Evolutionary conservation across 768 basidiomycete genomes (phyloP).

Genomic region (Hypholoma fasciculare): DNA sequence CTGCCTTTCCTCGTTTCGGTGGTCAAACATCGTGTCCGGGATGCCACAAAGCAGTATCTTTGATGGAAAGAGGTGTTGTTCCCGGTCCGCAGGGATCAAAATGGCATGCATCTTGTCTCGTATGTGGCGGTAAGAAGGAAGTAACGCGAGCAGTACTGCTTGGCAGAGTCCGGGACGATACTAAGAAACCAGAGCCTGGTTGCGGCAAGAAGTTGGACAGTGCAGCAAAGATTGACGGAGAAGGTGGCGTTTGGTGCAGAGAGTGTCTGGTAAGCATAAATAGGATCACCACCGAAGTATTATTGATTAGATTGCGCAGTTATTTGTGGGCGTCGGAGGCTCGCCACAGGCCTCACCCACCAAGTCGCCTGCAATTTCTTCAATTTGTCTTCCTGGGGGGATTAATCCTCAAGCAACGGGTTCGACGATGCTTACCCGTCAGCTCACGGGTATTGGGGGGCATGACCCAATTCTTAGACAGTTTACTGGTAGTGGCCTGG

Average conservation of each 20-base stretch:
- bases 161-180: slow-evolving; percentile 42
- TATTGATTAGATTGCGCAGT: no score
- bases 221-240: slow-evolving; percentile 70
- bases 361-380: slow-evolving; percentile 42
- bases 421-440: slow-evolving; percentile 70
- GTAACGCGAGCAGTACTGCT: slow-evolving; percentile 30
- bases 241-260: slow-evolving; percentile 79
- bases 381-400: slow-evolving; percentile 37
- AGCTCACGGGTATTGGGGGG: slow-evolving; percentile 65
- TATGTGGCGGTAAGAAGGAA: slow-evolving; percentile 77
- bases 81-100: slow-evolving; percentile 80
- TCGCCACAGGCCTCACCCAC: slow-evolving; percentile 56
- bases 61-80: slow-evolving; percentile 85
- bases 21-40: slow-evolving; percentile 68
- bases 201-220: slow-evolving; percentile 86
- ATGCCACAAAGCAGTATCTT: slow-evolving; percentile 70
- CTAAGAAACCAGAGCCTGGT: slow-evolving; percentile 63
- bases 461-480: slow-evolving; percentile 48
- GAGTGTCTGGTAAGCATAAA: slow-evolving; percentile 71
- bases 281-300: no score
- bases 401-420: slow-evolving; percentile 64
- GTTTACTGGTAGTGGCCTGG: slow-evolving; percentile 66
- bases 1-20: slow-evolving; percentile 56
- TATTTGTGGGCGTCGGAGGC: slow-evolving; percentile 29
- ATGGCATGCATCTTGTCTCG: slow-evolving; percentile 78